Percentiles rank a stretch among this genome's conserved stretches.
These are phyloP conservation scores for Viridothelium virens DNA, from an alignment of 495 filamentous ascomycete genomes.

Conservation along the genomic window DNA sequence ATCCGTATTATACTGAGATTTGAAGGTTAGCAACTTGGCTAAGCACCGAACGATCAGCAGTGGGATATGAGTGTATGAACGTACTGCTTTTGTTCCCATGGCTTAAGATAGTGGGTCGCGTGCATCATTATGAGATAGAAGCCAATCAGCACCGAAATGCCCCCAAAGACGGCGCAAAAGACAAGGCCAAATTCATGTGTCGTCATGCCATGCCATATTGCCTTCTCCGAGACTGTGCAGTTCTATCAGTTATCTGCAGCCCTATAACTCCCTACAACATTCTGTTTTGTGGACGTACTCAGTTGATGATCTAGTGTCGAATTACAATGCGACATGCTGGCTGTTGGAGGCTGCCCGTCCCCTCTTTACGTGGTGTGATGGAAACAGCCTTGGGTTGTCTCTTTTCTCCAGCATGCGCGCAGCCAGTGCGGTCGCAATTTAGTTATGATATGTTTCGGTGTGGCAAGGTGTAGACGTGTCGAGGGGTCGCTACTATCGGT, in stretches of 20 bases:
- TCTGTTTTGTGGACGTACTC: background rate
- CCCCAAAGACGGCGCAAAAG: slow-evolving; percentile 45
- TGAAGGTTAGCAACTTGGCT: background rate
- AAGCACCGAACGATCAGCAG: background rate
- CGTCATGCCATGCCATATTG: slow-evolving; percentile 35
- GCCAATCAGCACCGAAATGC: slow-evolving; percentile 49
- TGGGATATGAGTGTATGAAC: background rate
- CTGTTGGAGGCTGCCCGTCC: slow-evolving; percentile 16
- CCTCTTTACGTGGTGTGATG: slow-evolving; percentile 17
- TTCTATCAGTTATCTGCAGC: background rate
- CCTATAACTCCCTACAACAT: too few relatives aligned
- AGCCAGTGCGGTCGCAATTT: slow-evolving; percentile 9
- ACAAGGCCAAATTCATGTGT: slow-evolving; percentile 48
- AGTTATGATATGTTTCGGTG: background rate
- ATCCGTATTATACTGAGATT: slow-evolving; percentile 69
- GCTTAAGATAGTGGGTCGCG: slow-evolving; percentile 75
- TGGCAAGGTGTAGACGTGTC: background rate
- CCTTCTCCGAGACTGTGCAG: slow-evolving; percentile 20
- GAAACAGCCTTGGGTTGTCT: background rate
- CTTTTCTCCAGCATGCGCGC: slow-evolving; percentile 4
- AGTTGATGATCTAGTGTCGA: slow-evolving; percentile 16
- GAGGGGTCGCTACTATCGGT: background rate
- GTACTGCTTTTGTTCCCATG: slow-evolving; percentile 72
- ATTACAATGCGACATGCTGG: slow-evolving; percentile 25
- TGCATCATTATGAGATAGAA: slow-evolving; percentile 65